Percentiles rank a stretch among this genome's conserved stretches.
These are phyloP conservation scores for Lipomyces spencermartinsiae DNA, from an alignment of 805 yeast species.

Conservation along the genomic window DNA sequence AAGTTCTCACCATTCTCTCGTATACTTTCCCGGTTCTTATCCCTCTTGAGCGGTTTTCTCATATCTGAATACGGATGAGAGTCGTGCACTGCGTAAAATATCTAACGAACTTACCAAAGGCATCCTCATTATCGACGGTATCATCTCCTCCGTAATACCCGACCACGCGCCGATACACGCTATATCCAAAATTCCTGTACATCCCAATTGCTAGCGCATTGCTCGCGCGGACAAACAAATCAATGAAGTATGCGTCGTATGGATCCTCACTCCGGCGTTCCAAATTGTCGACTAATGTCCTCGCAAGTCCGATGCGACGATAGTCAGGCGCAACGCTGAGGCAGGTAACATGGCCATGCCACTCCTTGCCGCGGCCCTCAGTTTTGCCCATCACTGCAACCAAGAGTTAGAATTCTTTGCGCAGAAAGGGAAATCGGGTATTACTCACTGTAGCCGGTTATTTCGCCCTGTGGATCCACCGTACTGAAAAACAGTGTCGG, in stretches of 20 bases:
- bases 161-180: slow-evolving; percentile 82
- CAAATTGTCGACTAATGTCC: slow-evolving; percentile 73
- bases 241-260: slow-evolving; percentile 82
- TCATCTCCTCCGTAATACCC: slow-evolving; percentile 72
- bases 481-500: slow-evolving; percentile 88
- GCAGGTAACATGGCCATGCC: slow-evolving; percentile 98
- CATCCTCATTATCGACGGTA: slow-evolving; percentile 70
- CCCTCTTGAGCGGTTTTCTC: slow-evolving; percentile 50
- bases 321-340: slow-evolving; percentile 86
- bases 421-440: neutral
- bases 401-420: slow-evolving; percentile 47
- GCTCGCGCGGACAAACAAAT: slow-evolving; percentile 87
- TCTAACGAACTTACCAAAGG: slow-evolving; percentile 65
- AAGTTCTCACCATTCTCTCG: slow-evolving; percentile 41
- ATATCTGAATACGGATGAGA: slow-evolving; percentile 42
- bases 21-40: slow-evolving; percentile 42
- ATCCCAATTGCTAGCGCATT: slow-evolving; percentile 78
- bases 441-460: slow-evolving; percentile 47
- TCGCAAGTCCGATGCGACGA: slow-evolving; percentile 85
- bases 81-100: neutral
- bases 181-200: slow-evolving; percentile 86
- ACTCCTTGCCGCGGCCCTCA: slow-evolving; percentile 81
- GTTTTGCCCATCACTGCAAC: slow-evolving; percentile 89
- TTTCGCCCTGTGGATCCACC: slow-evolving; percentile 48
- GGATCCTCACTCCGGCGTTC: slow-evolving; percentile 74